Evolutionary conservation across 2,329 filamentous ascomycete species (phyloP), one percentile per base, ranked within the genome.

Genomic region (Pseudocercospora ulei): DNA sequence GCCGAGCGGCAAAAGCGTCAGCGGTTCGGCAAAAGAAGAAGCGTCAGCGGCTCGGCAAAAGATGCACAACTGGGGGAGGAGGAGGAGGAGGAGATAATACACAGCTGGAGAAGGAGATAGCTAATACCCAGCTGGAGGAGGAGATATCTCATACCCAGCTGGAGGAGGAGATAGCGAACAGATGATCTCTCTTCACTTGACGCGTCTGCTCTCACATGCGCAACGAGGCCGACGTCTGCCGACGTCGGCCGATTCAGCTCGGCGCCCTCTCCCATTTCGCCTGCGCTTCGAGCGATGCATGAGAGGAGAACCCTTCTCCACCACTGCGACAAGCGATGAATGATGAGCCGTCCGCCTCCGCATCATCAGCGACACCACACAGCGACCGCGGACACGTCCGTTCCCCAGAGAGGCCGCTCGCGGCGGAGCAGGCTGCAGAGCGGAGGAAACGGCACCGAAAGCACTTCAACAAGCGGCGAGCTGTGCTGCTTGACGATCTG

Each of bases 401-500:
- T 17, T 17, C 39, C 19, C 20, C 33, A 20, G 44, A 43, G 12
- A 43, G 29, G 39, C 39, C 37, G 12, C 47, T 47, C 14, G 48
- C 46, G 22, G 47, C 51, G 11, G 35, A 47, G 16, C 36, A 54
- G 30, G 28, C 53, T 7, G 46, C 45, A 11, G 51, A 53, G 41
- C 39, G 49, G 18, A 44, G 50, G 25, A 55, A 52, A 47, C 52
- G 51, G 44, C 60, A 61, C 22, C 41, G 57, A 11, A 50, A 56
- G 39, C 51, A 53, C 42, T 61, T 62, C 53, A 59, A 60, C 18
- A 55, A 59, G 16, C 63, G 63, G 38, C 65, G 68, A 49, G 59
- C 62, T 14, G 61, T 63, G 14, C 59, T 70, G 47, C 65, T 78
- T 25, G 70, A 75, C 49, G 66, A 72, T 38, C 55, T 78, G 34